phyloP scores from a whole-genome alignment of 2,329 filamentous ascomycete species.

The Penicillium capsulatum region DNA sequence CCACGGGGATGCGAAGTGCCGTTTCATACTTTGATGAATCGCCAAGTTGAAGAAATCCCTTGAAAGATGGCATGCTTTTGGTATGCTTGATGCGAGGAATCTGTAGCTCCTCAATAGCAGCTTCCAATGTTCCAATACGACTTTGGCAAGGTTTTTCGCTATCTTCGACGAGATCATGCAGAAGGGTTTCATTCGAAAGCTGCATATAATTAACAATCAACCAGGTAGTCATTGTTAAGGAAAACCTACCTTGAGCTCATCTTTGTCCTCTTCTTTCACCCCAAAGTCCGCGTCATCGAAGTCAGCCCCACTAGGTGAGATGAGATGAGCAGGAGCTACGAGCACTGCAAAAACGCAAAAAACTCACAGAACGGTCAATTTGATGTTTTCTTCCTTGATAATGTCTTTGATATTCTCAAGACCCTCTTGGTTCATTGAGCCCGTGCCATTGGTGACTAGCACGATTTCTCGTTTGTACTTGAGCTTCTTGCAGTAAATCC shows the following conservation, averaged over 20 bases:
- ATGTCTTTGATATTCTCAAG: slow-evolving; percentile 66
- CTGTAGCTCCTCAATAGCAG: slow-evolving; percentile 76
- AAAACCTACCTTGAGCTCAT: slow-evolving; percentile 57
- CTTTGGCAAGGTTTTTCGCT: slow-evolving; percentile 53
- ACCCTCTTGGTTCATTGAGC: slow-evolving; percentile 67
- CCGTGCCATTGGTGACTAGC: slow-evolving; percentile 77
- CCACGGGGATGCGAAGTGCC: slow-evolving; percentile 77
- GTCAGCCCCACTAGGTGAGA: slow-evolving; percentile 66
- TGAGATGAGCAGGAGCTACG: slow-evolving; percentile 20
- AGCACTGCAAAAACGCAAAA: background rate
- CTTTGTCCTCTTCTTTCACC: slow-evolving; percentile 86
- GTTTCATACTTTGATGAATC: slow-evolving; percentile 68
- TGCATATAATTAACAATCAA: slow-evolving; percentile 27
- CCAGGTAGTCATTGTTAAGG: background rate
- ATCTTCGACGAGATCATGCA: slow-evolving; percentile 62
- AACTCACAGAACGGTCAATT: slow-evolving; percentile 72
- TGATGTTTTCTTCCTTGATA: slow-evolving; percentile 70
- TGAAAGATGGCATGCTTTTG: slow-evolving; percentile 74
- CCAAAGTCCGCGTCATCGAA: slow-evolving; percentile 90
- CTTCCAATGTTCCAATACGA: slow-evolving; percentile 74
- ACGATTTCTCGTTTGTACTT: slow-evolving; percentile 79
- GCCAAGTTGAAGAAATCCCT: slow-evolving; percentile 74
- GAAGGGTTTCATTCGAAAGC: slow-evolving; percentile 66
- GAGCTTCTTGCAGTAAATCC: slow-evolving; percentile 70
- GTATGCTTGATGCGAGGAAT: slow-evolving; percentile 71